Base-by-base conservation (phyloP, 192 early-diverging fungal species). In the Coemansia sp. region DNA sequence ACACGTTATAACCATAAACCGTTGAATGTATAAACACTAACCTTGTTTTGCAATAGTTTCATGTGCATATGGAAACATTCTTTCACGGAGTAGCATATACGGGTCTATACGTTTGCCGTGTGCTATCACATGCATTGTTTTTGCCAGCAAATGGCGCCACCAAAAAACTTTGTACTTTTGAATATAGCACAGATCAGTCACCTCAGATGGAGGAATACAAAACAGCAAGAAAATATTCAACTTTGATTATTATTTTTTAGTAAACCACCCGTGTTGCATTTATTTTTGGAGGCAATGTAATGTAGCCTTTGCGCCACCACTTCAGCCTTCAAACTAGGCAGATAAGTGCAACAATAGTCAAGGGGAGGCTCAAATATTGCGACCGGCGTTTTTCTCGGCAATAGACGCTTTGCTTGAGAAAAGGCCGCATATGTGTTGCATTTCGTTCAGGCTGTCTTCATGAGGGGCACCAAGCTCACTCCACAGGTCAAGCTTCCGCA, bases 401-500 rank as follows among this genome's bases (percentile, higher is more conserved):
- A 30, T 33, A 5, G 57, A 51, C 43, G 67, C 44, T n/a, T 55
- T 64, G 41, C 67, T 61, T 16, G 70, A 76, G 56, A 82, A 76
- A n/a, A 82, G 30, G 2, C 44, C 34, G n/a, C 75, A 83, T 30
- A 83, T 77, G n/a, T 64, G 71, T 66, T 77, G 81, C 81, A 77
- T 83, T 20, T 83, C 81, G 12, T 63, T 64, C 23, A 77, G 63
- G 41, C 71, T 71, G 46, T 83, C 81, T 49, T 77, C 72, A 33
- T 77, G 75, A 2, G 75, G 75, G n/a, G 69, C 67, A 15, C 71
- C 81, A 63, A 68, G 43, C 51, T 83, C 75, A n/a, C 59, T 69
- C 81, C 81, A 83, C 51, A 77, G 57, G 63, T 77, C 71, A 35
- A 77, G 69, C 33, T 83, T 83, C 23, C 75, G 75, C 49, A 77